Evolutionary conservation across 305 asterid genomes (phyloP), one percentile per base, ranked within the genome.

Genomic region (Rubia tinctorum): DNA sequence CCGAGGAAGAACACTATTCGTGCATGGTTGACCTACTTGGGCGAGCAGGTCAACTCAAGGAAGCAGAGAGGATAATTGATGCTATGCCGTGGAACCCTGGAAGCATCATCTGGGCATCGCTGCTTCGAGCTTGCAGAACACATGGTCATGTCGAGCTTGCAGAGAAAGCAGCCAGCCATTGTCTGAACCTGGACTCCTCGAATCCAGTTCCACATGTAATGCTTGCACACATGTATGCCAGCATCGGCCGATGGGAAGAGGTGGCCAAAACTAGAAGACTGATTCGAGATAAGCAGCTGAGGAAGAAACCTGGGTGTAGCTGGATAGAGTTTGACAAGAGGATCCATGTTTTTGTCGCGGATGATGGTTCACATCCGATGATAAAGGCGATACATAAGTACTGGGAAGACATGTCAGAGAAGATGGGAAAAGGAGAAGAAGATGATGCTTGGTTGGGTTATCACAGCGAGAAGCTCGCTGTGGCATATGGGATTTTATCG

Each of bases 1-100:
- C 93, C 8, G 88, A 89, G 73, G 76, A 75, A 6, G 90, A 86
- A 70, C 97, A 91, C 53, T 91, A 88, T 62, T 73, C 89, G 5
- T 91, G 97, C 80, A 89, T 88, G 93, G 76, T 91, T 65, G 96
- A 89, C 79, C 91, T 89, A 68, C 75, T 87, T 69, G 91, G 95
- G 53, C 85, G 97, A 78, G 88, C 86, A 8, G 97, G 96, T 12
- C 83, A 86, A 74, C 85, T 89, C 55, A 66, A 78, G 11, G 90
- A 88, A 71, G 97, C 95, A 9, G 89, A 87, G 82, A 79, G 58
- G 66, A 81, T 89, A 17, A 82, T 89, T 9, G 80, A 84, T 63
- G 74, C 77, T 73, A 91, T 91, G 97, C 95, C 95, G 4, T 83
- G 75, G 65, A 73, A 76, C 51, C 95, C 95, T 37, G 86, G 83